Conservation (phyloP, 2,329 filamentous ascomycete species). For the Trichothecium roseum region DNA sequence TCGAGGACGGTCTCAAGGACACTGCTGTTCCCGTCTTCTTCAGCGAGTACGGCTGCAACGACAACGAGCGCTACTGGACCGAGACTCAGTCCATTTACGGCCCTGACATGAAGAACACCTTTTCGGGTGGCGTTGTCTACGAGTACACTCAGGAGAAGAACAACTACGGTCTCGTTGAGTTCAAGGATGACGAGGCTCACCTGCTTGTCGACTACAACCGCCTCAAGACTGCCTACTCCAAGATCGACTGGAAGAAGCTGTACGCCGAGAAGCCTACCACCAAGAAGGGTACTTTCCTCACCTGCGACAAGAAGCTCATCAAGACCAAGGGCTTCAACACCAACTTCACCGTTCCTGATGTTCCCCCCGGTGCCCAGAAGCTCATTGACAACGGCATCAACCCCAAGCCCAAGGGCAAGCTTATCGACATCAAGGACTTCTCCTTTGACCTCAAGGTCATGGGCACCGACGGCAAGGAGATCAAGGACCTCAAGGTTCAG, state of each 20-base stretch:
- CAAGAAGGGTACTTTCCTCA: constrained; percentile 41
- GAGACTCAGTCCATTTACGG: constrained; percentile 67
- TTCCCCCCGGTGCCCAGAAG: constrained; percentile 56
- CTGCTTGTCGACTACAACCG: constrained; percentile 60
- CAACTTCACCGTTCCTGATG: constrained; percentile 67
- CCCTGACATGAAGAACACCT: constrained; percentile 53
- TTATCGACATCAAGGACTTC: constrained; percentile 59
- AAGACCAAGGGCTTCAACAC: constrained; percentile 55
- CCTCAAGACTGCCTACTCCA: constrained; percentile 64
- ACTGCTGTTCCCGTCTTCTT: constrained; percentile 69
- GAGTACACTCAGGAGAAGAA: constrained; percentile 66
- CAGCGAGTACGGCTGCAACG: constrained; percentile 74
- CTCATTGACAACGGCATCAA: constrained; percentile 70
- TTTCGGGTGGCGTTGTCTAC: constrained; percentile 73
- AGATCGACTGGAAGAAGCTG: constrained; percentile 60
- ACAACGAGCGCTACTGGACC: constrained; percentile 62
- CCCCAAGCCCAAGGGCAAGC: constrained; percentile 51
- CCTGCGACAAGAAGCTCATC: constrained; percentile 60
- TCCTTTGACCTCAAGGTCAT: constrained; percentile 37
- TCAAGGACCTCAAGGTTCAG: constrained; percentile 37
- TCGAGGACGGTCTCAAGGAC: constrained; percentile 55
- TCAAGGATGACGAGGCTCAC: constrained; percentile 42
- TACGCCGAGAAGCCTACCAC: constrained; percentile 49
- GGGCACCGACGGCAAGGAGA: constrained; percentile 26
- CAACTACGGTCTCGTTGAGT: constrained; percentile 53